Base-by-base conservation (phyloP, 495 filamentous ascomycete genomes). In the Penicillium macrosclerotiorum region DNA sequence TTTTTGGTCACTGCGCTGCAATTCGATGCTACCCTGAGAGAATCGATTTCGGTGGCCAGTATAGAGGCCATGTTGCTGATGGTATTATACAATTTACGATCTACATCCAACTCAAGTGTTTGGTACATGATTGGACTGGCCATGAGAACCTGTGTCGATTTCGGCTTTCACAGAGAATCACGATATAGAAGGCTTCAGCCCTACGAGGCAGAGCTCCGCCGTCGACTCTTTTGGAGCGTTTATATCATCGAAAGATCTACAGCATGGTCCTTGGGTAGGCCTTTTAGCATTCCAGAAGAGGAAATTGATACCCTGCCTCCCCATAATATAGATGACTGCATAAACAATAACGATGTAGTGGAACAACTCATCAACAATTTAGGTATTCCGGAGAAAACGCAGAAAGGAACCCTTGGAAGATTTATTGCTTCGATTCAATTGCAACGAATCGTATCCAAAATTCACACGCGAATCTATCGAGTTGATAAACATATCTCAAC, bases 121-220 rank as follows among this genome's bases (percentile, higher is more conserved):
- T 75, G 71, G 71, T 72, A 75, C 23, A 67, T 71, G 60, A 67
- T 71, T 26, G 69, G 69, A 0, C 45, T 69, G 13, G 71, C 67
- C 4, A 72, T 72, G 68, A 48, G 68, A 13, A 73, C 64, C 0
- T 71, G 67, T 29, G 57, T 73, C 5, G 68, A 73, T 40, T 51
- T 73, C 13, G 71, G 69, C 4, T 41, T 75, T 7, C 69, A 72
- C 31, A 36, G 67, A 17, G 61, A 68, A 42, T 5, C 38, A 0
- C 45, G 53, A 5, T 55, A 62, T 31, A 38, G 47, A 47, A 43
- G 26, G 52, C 54, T 55, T 47, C 49, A 40, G 22, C 54, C 36
- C 27, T 53, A 64, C 34, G 64, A 66, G 14, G 59, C 60, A 0
- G 55, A 73, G 37, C 34, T 56, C 29, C 64, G 60, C 9, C 50